These are phyloP conservation scores for Diaporthe citrichinensis DNA, from an alignment of 2,329 filamentous ascomycete species.

Conservation along the genomic window DNA sequence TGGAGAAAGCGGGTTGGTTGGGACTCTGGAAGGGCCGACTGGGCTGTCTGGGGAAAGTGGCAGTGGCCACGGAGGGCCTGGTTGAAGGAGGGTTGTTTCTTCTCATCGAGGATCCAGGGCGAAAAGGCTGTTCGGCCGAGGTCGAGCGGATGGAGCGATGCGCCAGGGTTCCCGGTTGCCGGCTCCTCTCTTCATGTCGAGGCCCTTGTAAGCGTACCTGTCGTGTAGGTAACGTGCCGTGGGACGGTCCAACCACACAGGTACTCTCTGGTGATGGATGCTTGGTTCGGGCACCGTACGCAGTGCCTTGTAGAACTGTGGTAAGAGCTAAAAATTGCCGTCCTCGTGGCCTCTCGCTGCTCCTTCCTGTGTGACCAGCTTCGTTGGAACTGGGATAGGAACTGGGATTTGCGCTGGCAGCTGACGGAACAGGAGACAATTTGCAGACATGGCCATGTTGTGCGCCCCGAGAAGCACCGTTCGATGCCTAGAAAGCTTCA, in stretches of 20 bases:
- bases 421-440: slow-evolving; percentile 34
- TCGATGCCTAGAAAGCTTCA: slow-evolving; percentile 36
- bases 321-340: slow-evolving; percentile 3
- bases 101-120: background rate
- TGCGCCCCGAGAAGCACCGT: slow-evolving; percentile 15
- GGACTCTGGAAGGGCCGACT: slow-evolving; percentile 29
- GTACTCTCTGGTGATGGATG: background rate
- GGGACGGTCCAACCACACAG: background rate
- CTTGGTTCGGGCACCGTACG: slow-evolving; percentile 9
- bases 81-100: background rate
- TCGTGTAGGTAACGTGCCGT: slow-evolving; percentile 17
- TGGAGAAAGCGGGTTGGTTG: slow-evolving; percentile 23
- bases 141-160: slow-evolving; percentile 24
- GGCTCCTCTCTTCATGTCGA: background rate
- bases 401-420: slow-evolving; percentile 10
- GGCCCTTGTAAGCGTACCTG: background rate
- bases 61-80: background rate
- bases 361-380: slow-evolving; percentile 4
- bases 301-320: background rate
- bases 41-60: slow-evolving; percentile 27
- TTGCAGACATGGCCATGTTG: slow-evolving; percentile 4
- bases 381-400: slow-evolving; percentile 2
- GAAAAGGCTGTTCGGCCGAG: slow-evolving; percentile 1
- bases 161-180: slow-evolving; percentile 26
- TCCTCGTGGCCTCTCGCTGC: slow-evolving; percentile 15